These are phyloP conservation scores for Dendryphion nanum DNA, from an alignment of 2,329 filamentous ascomycete species.

Conservation along the genomic window DNA sequence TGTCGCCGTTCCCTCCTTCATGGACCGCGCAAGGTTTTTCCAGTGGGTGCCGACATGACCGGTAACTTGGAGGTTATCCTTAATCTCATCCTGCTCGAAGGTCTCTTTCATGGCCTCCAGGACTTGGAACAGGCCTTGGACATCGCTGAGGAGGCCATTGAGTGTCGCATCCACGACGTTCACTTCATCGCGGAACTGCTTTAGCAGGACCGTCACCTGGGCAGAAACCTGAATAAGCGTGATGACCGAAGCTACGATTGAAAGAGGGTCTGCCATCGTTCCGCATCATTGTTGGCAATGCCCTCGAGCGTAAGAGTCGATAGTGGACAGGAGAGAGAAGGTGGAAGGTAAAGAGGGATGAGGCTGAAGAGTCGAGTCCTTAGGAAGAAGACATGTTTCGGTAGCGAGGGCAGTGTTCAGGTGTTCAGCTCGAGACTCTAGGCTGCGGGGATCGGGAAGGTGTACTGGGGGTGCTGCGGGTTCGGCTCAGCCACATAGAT, in stretches of 20 bases:
- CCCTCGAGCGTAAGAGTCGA: too few species aligned
- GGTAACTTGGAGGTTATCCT: conserved; percentile 13
- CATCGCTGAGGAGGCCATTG: conserved; percentile 17
- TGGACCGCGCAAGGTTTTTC: conserved; percentile 19
- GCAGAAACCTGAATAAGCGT: conserved; percentile 18
- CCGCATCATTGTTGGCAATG: too few species aligned
- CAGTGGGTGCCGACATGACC: conserved; percentile 22
- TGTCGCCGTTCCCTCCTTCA: conserved; percentile 18
- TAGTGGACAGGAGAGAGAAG: too few species aligned
- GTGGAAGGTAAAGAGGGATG: too few species aligned
- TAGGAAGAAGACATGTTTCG: too few species aligned
- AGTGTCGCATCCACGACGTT: conserved; percentile 19
- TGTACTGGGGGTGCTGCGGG: too few species aligned
- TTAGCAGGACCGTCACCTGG: conserved; percentile 14
- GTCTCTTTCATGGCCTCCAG: conserved; percentile 23
- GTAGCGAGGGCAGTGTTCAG: too few species aligned
- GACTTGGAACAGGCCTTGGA: conserved; percentile 18
- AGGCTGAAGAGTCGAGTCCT: too few species aligned
- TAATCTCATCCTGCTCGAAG: conserved; percentile 17
- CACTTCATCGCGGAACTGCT: conserved; percentile 19
- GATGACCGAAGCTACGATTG: conserved; percentile 16
- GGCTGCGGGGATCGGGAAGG: too few species aligned
- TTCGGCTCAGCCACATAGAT: too few species aligned
- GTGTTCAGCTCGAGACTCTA: too few species aligned
- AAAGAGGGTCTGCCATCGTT: conserved; percentile 14